Base-by-base conservation (phyloP, 1,139 yeast species). In the Yamadazyma songkhlaensis region DNA sequence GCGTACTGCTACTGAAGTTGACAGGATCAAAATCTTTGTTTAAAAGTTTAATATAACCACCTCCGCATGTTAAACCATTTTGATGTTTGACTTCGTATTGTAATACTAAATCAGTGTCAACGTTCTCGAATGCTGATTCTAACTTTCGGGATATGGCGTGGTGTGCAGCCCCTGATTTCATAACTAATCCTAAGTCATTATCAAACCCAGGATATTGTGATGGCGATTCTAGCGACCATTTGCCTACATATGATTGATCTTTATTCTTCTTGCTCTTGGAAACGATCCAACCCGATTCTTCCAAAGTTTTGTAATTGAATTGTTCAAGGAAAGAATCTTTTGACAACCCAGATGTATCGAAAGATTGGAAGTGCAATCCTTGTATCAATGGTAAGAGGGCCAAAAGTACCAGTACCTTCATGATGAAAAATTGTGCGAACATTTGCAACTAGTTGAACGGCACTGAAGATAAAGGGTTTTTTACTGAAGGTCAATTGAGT, bases 81-180 rank as follows among this genome's bases (percentile, higher is more conserved):
- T 89, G 96, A 31, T 83, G 62, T 64, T 88, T 89, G 39, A 87
- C 85, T 60, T 89, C 97, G 59, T 87, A 89, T 62, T 89, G 97
- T 32, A 88, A 62, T 7, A 90, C 96, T 47, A 90, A 67, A 15
- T 88, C 81, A 38, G 78, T 68, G 48, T 71, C 73, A 15, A 66
- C 72, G 57, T 82, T 63, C 55, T 75, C 74, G 39, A 86, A 67
- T 2, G 81, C 73, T 34, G 60, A 45, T 21, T 74, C 75, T 34
- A 88, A 70, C 47, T 71, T 62, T 38, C 77, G 74, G 14, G 86
- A 78, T 45, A 88, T 84, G 22, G 94, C 95, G 59, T 86, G 88
- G 51, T 79, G 85, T 29, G 89, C 80, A 32, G 95, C 92, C 36
- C 78, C 79, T 9, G 84, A 66, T 56, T 82, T 83, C 59, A 83